Evolutionary conservation across 768 basidiomycete species (phyloP).

Genomic region (Auriculariales sp.): DNA sequence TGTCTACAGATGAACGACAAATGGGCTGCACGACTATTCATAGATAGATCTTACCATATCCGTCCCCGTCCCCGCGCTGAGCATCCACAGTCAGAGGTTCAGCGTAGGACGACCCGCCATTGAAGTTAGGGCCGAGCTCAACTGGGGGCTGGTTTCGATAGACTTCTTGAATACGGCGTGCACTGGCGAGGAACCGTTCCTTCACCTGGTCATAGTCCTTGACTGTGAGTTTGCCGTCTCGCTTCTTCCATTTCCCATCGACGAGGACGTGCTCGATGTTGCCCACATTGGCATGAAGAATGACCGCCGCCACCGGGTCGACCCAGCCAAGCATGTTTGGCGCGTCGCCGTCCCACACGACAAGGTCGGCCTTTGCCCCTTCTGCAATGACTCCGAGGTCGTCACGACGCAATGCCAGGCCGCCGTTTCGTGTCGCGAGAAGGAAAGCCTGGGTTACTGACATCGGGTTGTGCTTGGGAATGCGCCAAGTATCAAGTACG

Average conservation of each 20-base stretch:
- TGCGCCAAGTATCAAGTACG: not conserved
- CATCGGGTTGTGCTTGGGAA: not conserved
- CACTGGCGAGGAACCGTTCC: not conserved
- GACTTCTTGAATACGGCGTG: not conserved
- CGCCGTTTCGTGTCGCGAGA: not conserved
- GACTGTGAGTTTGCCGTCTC: not conserved
- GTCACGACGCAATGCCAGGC: not conserved
- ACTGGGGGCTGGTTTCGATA: too few species aligned
- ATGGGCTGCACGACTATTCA: too few species aligned
- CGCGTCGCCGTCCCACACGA: not conserved
- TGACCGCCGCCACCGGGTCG: not conserved
- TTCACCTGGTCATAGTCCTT: not conserved
- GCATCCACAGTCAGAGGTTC: too few species aligned
- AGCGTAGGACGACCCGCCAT: too few species aligned
- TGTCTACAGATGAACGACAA: too few species aligned
- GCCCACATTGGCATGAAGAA: not conserved
- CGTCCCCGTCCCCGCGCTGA: too few species aligned
- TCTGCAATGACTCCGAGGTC: not conserved
- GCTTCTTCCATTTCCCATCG: not conserved
- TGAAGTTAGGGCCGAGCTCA: too few species aligned
- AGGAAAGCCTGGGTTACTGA: not conserved
- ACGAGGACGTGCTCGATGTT: not conserved
- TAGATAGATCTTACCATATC: too few species aligned
- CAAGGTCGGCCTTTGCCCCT: not conserved
- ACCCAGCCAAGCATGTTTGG: not conserved